Base-by-base conservation (phyloP, 306 rosid genomes). In the Fragaria ananassa region DNA sequence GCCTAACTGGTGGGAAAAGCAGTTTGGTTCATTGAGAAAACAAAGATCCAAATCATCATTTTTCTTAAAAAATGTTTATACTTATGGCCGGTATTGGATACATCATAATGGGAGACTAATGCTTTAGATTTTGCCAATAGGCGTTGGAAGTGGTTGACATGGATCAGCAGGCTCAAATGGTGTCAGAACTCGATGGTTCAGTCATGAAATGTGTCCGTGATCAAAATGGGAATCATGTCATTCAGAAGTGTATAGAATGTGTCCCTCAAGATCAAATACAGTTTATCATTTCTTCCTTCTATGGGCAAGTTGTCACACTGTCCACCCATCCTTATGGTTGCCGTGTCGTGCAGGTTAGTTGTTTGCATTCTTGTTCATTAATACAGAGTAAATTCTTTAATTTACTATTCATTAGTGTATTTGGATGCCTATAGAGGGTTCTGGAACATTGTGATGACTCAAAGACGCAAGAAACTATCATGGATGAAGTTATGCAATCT, bases 321-420 rank as follows among this genome's bases (percentile, higher is more conserved):
- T 95, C 99, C 74, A 90, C 92, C 78, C 97, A 95, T 86, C 97
- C 99, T 81, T 95, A 95, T 79, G 99, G 99, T 46, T 95, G 99
- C 81, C 91, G 99, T 61, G 97, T 95, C 80, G 89, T 95, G 82
- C 99, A 95, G 97, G 99, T 95, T 79, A 47, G 86, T 70, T 49
- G 65, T 68, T 79, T 74, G 45, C 51, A 56, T 75, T 3, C 42
- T 68, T 35, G 34, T 68, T 76, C 83, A 47, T 23, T 57, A 23
- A 54, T 72, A 10, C 19, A 39, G 60, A 49, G 58, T 27, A 27
- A 13, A 5, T 74, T 57, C 51, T 71, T 67, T 57, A 39, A 62
- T 64, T 35, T 35, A 66, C 37, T 67, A 39, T 57, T 46, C 75
- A 69, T 76, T 81, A 66, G 77, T 80, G 75, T 58, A 49, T 74